Evolutionary conservation across 2,329 filamentous ascomycete genomes (phyloP), one percentile per base, ranked within the genome.

Genomic region (Monosporascus ibericus): DNA sequence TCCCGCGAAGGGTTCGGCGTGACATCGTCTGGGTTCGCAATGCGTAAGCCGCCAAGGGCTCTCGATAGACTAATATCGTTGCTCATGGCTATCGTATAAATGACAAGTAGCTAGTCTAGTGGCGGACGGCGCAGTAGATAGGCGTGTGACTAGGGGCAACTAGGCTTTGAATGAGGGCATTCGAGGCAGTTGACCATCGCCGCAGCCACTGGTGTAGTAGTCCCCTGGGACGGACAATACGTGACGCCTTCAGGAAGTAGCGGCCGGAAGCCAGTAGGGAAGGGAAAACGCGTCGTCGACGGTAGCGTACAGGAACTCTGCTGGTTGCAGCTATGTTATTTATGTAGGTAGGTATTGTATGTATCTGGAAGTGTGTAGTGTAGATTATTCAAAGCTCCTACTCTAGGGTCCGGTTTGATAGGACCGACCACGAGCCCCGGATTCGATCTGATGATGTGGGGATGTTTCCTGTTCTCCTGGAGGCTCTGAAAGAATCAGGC

Each of bases 51-150:
- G 66, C 94, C 94, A 66, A 97, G 81, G 66, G 90, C 90, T 75
- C 92, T 88, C 67, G 91, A 94, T 61, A 97, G 84, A 73, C 89
- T 95, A 69, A 96, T 76, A 76, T 96, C 91, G 72, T 89, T 90
- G 75, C 91, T 90, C 91, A 96, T 96, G 70, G 68, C 57, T 49
- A 47, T 38, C 44, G 49, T 46, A 17, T 11, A 30, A 22, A 6
- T 25, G 39, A 27, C 14, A 25, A 18, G n/a, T 39, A 20, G 34
- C n/a, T 17, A 18, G n/a, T 44, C 25, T 44, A n/a, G 7, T 14
- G 22, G 42, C 24, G 22, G 25, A 11, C 30, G 42, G 42, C 14
- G 22, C 17, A 24, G 14, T 46, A 27, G 22, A 24, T 40, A 20
- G 17, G 18, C 6, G 38, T 40, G 9, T 14, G 5, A 46, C 22